These are phyloP conservation scores for Ilex asprella DNA, from an alignment of 257 asterid species.

Conservation along the genomic window DNA sequence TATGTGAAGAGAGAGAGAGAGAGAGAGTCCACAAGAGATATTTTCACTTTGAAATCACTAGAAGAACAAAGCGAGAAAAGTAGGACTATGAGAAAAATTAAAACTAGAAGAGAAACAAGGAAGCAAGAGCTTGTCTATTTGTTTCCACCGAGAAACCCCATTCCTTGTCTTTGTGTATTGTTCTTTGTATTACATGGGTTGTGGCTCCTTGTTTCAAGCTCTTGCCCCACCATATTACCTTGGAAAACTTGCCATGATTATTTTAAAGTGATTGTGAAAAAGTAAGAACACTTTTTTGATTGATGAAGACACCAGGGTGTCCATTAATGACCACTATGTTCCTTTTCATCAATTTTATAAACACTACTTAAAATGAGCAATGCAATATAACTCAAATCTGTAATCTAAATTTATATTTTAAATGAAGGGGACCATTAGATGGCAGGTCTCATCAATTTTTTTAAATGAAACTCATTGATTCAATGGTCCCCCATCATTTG, in stretches of 20 bases:
- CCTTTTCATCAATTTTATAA: background rate
- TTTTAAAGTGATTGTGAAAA: conserved; percentile 20
- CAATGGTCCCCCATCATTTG: too few relatives aligned
- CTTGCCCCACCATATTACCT: conserved; percentile 17
- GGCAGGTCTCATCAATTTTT: too few relatives aligned
- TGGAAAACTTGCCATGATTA: conserved; percentile 18
- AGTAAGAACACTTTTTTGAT: conserved; percentile 33
- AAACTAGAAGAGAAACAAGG: conserved; percentile 39
- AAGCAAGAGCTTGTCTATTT: conserved; percentile 68
- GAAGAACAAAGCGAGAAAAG: conserved; percentile 3
- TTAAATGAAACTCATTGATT: too few relatives aligned
- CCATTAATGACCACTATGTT: conserved; percentile 12
- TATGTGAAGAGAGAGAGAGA: conserved; percentile 6
- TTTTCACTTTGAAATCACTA: background rate
- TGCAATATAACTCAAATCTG: too few relatives aligned
- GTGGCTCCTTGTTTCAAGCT: conserved; percentile 39
- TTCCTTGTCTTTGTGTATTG: conserved; percentile 37
- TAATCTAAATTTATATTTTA: too few relatives aligned
- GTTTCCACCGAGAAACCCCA: conserved; percentile 46
- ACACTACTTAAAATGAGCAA: too few relatives aligned
- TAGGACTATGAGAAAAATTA: background rate
- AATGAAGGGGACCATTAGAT: too few relatives aligned
- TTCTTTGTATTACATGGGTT: conserved; percentile 28
- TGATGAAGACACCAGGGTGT: conserved; percentile 17
- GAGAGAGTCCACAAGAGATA: conserved; percentile 6